Percentiles rank a stretch among this genome's conserved stretches.
phyloP scores from a whole-genome alignment of 345 rosid genomes.

The Citrus reticulata region DNA sequence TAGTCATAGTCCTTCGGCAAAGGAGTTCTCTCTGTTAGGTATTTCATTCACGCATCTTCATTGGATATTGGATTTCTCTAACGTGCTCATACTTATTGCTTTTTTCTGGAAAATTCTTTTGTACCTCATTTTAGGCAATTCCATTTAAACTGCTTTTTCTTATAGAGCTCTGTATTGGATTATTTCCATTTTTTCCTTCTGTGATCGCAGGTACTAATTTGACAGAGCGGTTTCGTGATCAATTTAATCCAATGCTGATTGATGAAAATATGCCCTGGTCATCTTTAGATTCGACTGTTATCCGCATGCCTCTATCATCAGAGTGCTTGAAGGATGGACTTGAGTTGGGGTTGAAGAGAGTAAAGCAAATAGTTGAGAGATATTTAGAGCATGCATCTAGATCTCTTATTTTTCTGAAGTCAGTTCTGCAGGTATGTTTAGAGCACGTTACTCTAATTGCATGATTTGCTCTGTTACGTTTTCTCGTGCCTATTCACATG shows the following conservation, averaged over 20 bases:
- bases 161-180: not conserved
- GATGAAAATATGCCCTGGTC: slow-evolving; percentile 71
- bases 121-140: not conserved
- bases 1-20: slow-evolving; percentile 68
- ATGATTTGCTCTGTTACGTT: not conserved
- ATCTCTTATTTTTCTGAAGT: slow-evolving; percentile 70
- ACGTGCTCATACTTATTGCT: slow-evolving; percentile 1
- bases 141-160: slow-evolving; percentile 5
- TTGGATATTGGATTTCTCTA: not conserved
- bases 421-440: slow-evolving; percentile 69
- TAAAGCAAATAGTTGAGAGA: slow-evolving; percentile 61
- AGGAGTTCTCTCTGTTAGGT: slow-evolving; percentile 88
- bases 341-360: slow-evolving; percentile 59
- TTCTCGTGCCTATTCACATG: not conserved
- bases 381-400: slow-evolving; percentile 75
- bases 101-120: not conserved
- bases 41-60: slow-evolving; percentile 2
- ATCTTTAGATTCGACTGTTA: slow-evolving; percentile 64
- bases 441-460: not conserved
- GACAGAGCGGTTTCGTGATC: slow-evolving; percentile 76
- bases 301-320: slow-evolving; percentile 87
- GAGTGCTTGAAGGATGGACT: slow-evolving; percentile 74
- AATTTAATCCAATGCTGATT: slow-evolving; percentile 79
- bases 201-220: slow-evolving; percentile 70
- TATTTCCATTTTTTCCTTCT: slow-evolving; percentile 6